phyloP scores from a whole-genome alignment of 371 early-diverging fungal genomes.

The Capniomyces stellatus region DNA sequence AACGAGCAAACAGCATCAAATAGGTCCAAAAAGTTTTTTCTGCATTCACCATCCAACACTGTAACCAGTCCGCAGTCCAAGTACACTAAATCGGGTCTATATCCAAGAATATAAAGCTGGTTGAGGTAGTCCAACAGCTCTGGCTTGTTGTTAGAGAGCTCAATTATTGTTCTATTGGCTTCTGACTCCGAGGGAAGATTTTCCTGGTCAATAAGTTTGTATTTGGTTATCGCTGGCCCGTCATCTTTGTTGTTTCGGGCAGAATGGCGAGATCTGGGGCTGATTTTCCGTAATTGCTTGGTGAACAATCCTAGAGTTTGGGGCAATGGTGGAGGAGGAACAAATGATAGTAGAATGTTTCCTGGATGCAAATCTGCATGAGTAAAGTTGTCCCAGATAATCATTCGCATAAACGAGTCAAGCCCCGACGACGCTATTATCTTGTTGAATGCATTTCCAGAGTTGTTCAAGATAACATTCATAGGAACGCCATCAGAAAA shows the following conservation, averaged over 20 bases:
- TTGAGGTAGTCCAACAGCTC: conserved; percentile 32
- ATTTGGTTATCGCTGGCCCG: not conserved
- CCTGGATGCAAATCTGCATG: conserved; percentile 92
- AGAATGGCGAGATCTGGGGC: not conserved
- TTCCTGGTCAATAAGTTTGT: not conserved
- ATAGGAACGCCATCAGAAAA: conserved; percentile 61
- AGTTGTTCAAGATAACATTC: conserved; percentile 40
- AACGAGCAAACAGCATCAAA: conserved; percentile 71
- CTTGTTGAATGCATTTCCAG: conserved; percentile 38
- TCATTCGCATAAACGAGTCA: conserved; percentile 56
- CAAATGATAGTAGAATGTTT: conserved; percentile 77
- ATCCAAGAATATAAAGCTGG: conserved; percentile 39
- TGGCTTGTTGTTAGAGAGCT: conserved; percentile 15
- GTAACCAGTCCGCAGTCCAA: conserved; percentile 84
- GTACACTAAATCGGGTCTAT: conserved; percentile 57
- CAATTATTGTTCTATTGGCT: conserved; percentile 1
- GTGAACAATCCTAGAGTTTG: not conserved
- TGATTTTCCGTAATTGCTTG: not conserved
- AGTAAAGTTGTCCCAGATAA: conserved; percentile 77
- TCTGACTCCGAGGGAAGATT: conserved; percentile 1
- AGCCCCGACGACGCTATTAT: conserved; percentile 50
- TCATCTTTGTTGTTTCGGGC: too few relatives aligned
- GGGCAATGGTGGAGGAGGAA: conserved; percentile 18
- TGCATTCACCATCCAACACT: conserved; percentile 43
- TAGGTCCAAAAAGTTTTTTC: conserved; percentile 75